phyloP scores from a whole-genome alignment of 1,284 basidiomycete species.

The Heterobasidion annosum region DNA sequence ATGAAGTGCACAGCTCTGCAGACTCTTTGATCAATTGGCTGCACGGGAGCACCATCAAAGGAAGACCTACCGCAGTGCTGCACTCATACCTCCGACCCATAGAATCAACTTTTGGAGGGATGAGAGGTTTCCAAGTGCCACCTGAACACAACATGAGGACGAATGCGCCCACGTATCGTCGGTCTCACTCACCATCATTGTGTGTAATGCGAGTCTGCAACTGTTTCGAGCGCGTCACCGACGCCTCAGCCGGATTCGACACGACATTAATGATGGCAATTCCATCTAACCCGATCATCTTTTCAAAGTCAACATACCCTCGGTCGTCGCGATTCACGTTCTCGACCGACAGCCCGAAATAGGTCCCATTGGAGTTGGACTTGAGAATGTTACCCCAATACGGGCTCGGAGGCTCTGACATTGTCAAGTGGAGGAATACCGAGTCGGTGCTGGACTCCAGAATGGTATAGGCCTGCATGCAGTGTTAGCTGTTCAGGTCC shows the following conservation, averaged over 20 bases:
- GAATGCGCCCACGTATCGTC: neutral
- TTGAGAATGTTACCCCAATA: conserved; percentile 93
- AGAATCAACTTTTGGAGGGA: conserved; percentile 73
- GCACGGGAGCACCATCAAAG: neutral
- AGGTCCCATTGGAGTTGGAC: conserved; percentile 97
- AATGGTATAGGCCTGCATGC: conserved; percentile 81
- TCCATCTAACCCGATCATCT: conserved; percentile 93
- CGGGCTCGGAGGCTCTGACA: conserved; percentile 63
- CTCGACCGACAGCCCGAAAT: conserved; percentile 82
- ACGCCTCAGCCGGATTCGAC: conserved; percentile 71
- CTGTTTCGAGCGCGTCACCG: conserved; percentile 66
- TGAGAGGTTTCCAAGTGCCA: conserved; percentile 80
- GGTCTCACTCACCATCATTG: conserved; percentile 70
- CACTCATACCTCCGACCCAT: conserved; percentile 73
- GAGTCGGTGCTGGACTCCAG: conserved; percentile 91
- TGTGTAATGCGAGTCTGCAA: conserved; percentile 89
- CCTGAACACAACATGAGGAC: conserved; percentile 29
- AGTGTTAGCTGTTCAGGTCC: neutral
- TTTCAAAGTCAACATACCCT: conserved; percentile 97
- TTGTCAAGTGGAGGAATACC: conserved; percentile 94
- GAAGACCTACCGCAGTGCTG: conserved; percentile 47
- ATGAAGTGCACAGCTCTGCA: conserved; percentile 77
- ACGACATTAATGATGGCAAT: conserved; percentile 93
- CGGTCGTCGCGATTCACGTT: conserved; percentile 83
- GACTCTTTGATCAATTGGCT: neutral